phyloP scores from a whole-genome alignment of 208 protist species.

The Acanthamoeba polyphaga region DNA sequence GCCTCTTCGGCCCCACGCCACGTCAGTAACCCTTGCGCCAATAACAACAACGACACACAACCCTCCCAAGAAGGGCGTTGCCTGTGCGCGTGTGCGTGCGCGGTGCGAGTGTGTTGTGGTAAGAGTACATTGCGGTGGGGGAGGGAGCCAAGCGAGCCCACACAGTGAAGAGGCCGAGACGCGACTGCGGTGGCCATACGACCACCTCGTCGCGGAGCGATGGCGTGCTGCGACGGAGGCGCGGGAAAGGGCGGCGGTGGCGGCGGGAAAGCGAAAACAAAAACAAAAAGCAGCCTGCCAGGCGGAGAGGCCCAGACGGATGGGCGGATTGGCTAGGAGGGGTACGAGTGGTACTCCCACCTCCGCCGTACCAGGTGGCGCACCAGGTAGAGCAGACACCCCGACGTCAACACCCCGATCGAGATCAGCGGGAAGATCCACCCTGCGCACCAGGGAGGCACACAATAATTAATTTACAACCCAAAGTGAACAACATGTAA shows the following conservation, averaged over 20 bases:
- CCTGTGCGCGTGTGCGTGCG: too few species aligned
- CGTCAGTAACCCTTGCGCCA: not conserved
- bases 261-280: not conserved
- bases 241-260: too few species aligned
- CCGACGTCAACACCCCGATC: not conserved
- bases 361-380: not conserved
- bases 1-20: not conserved
- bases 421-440: constrained; percentile 37
- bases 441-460: not conserved
- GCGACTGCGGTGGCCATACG: too few species aligned
- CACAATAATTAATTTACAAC: too few species aligned
- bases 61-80: too few species aligned
- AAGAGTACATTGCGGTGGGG: too few species aligned
- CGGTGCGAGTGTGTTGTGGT: too few species aligned
- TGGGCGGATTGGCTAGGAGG: not conserved
- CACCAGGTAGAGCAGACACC: not conserved
- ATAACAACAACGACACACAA: too few species aligned
- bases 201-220: too few species aligned
- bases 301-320: not conserved
- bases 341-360: constrained; percentile 49
- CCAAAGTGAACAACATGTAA: not conserved
- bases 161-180: too few species aligned
- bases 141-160: too few species aligned
- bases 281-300: not conserved
- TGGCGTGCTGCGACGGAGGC: too few species aligned